These are phyloP conservation scores for Adansonia rubrostipa DNA, from an alignment of 441 rosid species.

Conservation along the genomic window DNA sequence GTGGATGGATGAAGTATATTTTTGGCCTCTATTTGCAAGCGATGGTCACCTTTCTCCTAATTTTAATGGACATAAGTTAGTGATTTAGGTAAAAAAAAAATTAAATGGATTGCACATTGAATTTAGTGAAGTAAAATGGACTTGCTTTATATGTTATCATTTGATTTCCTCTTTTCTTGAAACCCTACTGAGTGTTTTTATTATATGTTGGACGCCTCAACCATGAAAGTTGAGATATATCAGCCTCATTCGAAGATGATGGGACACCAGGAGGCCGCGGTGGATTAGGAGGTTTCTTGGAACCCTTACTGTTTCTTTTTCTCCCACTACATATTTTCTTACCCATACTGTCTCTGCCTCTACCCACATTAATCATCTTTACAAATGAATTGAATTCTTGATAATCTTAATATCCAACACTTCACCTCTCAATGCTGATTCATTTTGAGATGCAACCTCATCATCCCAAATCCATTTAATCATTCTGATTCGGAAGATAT, in stretches of 20 bases:
- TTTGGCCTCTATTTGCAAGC: not conserved
- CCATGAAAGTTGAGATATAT: constrained; percentile 34
- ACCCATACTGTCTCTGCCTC: no score
- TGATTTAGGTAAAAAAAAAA: not conserved
- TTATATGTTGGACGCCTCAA: constrained; percentile 18
- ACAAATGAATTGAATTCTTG: no score
- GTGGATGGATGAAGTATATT: not conserved
- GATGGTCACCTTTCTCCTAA: not conserved
- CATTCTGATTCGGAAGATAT: no score
- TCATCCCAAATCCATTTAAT: no score
- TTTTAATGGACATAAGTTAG: not conserved
- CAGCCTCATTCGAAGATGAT: constrained; percentile 19
- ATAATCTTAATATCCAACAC: not conserved
- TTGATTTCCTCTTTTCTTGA: not conserved
- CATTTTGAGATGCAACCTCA: not conserved
- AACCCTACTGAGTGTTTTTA: not conserved
- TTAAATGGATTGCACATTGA: not conserved
- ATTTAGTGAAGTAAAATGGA: not conserved
- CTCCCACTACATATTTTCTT: no score
- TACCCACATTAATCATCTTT: no score
- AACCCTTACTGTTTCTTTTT: no score
- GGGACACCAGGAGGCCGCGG: constrained; percentile 2
- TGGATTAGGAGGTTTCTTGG: no score
- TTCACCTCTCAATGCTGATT: not conserved
- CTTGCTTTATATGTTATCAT: not conserved